Percentiles rank a stretch among this genome's conserved stretches.
Evolutionary conservation across 768 basidiomycete genomes (phyloP).

Genomic region (Fomitopsis serialis): DNA sequence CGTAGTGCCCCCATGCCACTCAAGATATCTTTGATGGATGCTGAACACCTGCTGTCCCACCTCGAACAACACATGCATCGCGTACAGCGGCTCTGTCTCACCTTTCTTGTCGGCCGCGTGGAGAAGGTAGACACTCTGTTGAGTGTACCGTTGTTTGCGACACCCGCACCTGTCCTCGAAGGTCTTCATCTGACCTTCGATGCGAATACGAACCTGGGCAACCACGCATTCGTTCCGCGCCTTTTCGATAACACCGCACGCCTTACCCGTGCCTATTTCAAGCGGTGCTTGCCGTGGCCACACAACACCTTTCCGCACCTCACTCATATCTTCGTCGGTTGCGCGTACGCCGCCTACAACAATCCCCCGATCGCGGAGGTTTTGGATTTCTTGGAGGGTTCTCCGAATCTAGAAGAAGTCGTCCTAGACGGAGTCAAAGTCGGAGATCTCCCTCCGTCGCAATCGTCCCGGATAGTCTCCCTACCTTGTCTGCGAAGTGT

Average conservation of each 20-base stretch:
- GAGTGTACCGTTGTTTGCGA: neutral
- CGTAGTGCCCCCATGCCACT: too few species aligned
- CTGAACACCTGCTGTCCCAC: neutral
- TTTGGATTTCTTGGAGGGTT: neutral
- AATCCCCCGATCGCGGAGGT: neutral
- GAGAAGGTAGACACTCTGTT: too few species aligned
- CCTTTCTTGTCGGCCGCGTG: neutral
- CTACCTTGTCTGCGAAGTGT: neutral
- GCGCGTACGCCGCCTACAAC: neutral
- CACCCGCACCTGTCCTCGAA: too few species aligned
- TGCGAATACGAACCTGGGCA: too few species aligned
- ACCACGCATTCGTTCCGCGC: too few species aligned
- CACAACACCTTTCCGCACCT: neutral
- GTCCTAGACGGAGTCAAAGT: neutral
- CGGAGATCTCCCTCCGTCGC: neutral
- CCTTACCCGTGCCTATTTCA: too few species aligned
- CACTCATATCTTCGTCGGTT: neutral
- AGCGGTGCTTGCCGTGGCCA: neutral
- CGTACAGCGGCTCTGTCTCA: neutral
- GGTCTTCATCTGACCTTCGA: too few species aligned
- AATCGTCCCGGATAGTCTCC: too few species aligned
- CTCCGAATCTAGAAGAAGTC: neutral
- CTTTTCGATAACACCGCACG: too few species aligned
- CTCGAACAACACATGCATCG: neutral
- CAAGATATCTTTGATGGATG: neutral